A percentile compares a stretch with the other conserved stretches of the same genome.
Evolutionary conservation across 768 basidiomycete genomes (phyloP).

Genomic region (Suillus variegatus): DNA sequence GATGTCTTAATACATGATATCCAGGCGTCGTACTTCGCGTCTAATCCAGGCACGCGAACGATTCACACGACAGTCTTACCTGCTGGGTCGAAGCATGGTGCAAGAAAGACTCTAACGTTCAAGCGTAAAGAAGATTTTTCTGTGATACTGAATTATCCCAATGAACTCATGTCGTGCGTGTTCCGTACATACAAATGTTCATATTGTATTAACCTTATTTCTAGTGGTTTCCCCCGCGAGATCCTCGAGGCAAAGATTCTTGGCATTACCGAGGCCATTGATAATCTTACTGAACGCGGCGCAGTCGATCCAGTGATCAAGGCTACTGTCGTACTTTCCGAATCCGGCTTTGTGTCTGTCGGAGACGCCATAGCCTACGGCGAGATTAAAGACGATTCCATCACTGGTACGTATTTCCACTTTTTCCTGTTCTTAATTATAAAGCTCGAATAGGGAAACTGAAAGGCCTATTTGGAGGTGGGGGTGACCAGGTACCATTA

Average conservation of each 20-base stretch:
- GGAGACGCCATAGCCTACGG: conserved; percentile 78
- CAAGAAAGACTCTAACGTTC: conserved; percentile 85
- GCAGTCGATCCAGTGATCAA: conserved; percentile 84
- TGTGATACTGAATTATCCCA: conserved; percentile 78
- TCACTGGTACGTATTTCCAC: conserved; percentile 53
- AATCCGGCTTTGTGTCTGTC: conserved; percentile 84
- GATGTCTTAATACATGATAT: conserved; percentile 78
- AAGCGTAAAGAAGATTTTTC: conserved; percentile 84
- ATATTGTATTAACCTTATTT: background rate
- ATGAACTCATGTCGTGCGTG: conserved; percentile 59
- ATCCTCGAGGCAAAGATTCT: conserved; percentile 72
- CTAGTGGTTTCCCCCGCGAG: conserved; percentile 70
- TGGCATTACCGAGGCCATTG: conserved; percentile 75
- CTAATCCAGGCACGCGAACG: conserved; percentile 54
- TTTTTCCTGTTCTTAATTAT: conserved; percentile 12
- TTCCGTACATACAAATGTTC: background rate
- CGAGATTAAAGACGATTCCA: conserved; percentile 78
- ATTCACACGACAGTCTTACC: conserved; percentile 82
- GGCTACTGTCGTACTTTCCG: conserved; percentile 79
- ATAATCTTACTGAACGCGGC: conserved; percentile 82
- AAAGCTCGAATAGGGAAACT: conserved; percentile 61
- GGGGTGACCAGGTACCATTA: conserved; percentile 31
- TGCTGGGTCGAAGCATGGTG: conserved; percentile 70
- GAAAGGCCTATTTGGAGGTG: conserved; percentile 82
- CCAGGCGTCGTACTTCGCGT: conserved; percentile 75